These are phyloP conservation scores for Tetrahymena thermophila DNA, from an alignment of 73 alveolate genomes.

Conservation along the genomic window DNA sequence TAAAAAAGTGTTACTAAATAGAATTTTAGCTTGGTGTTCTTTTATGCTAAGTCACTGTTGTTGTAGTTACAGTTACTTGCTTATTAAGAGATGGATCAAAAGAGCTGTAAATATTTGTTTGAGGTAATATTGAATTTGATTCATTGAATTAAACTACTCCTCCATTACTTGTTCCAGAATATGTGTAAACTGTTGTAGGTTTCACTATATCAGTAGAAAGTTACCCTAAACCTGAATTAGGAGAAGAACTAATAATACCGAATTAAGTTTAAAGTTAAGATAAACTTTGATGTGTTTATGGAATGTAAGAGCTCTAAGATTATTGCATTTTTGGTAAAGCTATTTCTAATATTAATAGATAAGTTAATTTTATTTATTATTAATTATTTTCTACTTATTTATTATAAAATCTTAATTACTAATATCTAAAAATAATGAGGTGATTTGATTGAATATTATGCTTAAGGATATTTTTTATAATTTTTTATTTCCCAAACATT, in stretches of 20 bases:
- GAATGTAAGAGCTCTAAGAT: neutral
- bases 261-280: neutral
- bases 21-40: neutral
- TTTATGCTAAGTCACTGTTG: neutral
- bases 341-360: neutral
- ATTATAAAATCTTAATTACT: neutral
- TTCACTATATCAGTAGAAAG: neutral
- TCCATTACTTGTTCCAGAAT: neutral
- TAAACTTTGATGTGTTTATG: neutral
- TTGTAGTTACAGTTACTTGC: neutral
- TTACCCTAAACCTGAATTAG: neutral
- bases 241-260: neutral
- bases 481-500: neutral
- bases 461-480: neutral
- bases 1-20: neutral
- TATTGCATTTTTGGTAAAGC: neutral
- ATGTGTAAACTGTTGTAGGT: neutral
- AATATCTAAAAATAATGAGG: neutral
- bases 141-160: neutral
- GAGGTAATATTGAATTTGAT: neutral
- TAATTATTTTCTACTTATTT: neutral
- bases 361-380: neutral
- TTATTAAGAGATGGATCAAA: neutral
- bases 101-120: neutral
- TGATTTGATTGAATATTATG: neutral